phyloP scores from a whole-genome alignment of 73 alveolate species.

The Tetrahymena thermophila region DNA sequence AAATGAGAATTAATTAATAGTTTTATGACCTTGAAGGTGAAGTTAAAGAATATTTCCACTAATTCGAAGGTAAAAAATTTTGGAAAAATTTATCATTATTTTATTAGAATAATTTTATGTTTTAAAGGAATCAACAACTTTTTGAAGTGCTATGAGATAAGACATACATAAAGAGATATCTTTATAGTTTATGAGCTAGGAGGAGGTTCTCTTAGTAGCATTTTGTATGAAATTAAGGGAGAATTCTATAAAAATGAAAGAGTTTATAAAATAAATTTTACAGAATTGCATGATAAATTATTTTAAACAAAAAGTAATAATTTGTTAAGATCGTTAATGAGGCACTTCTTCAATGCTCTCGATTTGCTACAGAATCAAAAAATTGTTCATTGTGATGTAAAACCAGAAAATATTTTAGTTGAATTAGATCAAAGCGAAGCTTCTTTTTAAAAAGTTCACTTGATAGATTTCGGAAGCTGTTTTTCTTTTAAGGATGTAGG shows the following conservation, averaged over 20 bases:
- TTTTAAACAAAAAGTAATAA: constrained; percentile 4
- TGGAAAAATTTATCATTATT: background rate
- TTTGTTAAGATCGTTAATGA: constrained; percentile 43
- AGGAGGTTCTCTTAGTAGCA: constrained; percentile 49
- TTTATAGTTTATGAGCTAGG: constrained; percentile 64
- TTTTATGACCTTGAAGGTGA: background rate
- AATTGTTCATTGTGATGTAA: constrained; percentile 60
- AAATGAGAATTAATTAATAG: background rate
- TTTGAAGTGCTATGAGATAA: constrained; percentile 25
- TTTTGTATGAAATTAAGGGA: constrained; percentile 54
- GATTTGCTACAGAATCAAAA: constrained; percentile 28
- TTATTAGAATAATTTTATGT: background rate
- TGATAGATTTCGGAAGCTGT: constrained; percentile 70
- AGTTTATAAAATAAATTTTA: constrained; percentile 50
- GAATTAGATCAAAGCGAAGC: constrained; percentile 16
- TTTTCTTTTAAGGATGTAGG: constrained; percentile 47
- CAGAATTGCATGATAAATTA: constrained; percentile 6
- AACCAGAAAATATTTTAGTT: constrained; percentile 62
- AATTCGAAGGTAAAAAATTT: background rate
- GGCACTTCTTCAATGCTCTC: constrained; percentile 33
- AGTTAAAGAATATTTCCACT: background rate
- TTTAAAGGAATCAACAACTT: constrained; percentile 14
- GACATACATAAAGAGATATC: constrained; percentile 51
- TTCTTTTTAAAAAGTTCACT: constrained; percentile 24
- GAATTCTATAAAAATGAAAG: constrained; percentile 60